Percentiles rank a stretch among this genome's conserved stretches.
Evolutionary conservation across 345 rosid species (phyloP).

Genomic region (Stellera chamaejasme): DNA sequence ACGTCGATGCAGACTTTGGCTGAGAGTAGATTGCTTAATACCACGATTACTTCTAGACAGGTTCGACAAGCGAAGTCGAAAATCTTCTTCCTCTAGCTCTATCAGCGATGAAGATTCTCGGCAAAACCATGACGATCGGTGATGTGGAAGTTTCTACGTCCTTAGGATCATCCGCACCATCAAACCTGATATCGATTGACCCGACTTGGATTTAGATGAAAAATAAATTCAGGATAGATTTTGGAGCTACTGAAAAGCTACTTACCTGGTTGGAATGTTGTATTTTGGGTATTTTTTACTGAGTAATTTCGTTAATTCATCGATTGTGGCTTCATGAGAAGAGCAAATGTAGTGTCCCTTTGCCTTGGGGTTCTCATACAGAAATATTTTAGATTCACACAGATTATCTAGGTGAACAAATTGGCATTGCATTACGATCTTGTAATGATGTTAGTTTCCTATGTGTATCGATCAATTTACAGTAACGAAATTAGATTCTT

Average conservation of each 20-base stretch:
- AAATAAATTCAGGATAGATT: too few species aligned
- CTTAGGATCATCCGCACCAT: slow-evolving; percentile 32
- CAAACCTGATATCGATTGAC: slow-evolving; percentile 11
- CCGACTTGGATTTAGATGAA: too few species aligned
- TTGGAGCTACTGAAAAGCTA: too few species aligned
- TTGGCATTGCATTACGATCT: slow-evolving; percentile 9
- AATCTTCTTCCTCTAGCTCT: slow-evolving; percentile 66
- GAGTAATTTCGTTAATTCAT: slow-evolving; percentile 22
- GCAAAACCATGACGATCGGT: slow-evolving; percentile 55
- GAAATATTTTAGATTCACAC: slow-evolving; percentile 28
- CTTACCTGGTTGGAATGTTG: slow-evolving; percentile 25
- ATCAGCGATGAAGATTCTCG: slow-evolving; percentile 50
- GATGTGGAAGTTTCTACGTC: slow-evolving; percentile 59
- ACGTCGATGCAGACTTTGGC: slow-evolving; percentile 79
- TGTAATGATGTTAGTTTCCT: slow-evolving; percentile 21
- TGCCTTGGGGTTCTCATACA: slow-evolving; percentile 33
- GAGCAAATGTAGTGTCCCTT: slow-evolving; percentile 38
- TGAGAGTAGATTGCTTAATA: slow-evolving; percentile 66
- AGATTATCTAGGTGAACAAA: slow-evolving; percentile 31
- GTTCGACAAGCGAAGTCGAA: slow-evolving; percentile 44
- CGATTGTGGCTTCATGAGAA: slow-evolving; percentile 27
- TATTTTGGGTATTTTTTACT: slow-evolving; percentile 26
- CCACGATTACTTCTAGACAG: slow-evolving; percentile 65
- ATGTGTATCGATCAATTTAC: neutral
- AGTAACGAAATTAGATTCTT: too few species aligned